A percentile compares a stretch with the other conserved stretches of the same genome.
Evolutionary conservation across 352 stramenopile genomes (phyloP).

Genomic region (Globisporangium radiosum): DNA sequence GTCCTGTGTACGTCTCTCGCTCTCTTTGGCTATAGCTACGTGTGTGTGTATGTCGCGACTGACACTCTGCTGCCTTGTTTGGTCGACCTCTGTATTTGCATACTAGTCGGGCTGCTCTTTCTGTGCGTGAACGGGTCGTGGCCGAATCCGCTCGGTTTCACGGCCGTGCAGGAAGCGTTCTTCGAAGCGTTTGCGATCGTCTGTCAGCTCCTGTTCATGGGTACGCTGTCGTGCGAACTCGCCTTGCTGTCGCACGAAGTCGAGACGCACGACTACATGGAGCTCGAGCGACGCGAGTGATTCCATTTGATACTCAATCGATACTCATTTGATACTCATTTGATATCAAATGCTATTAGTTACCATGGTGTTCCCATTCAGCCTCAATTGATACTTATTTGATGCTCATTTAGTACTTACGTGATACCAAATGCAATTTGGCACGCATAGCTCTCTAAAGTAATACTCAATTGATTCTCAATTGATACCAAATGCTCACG

Average conservation of each 20-base stretch:
- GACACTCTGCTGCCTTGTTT: background rate
- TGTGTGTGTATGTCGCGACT: no score
- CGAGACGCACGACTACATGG: conserved; percentile 53
- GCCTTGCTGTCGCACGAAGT: conserved; percentile 48
- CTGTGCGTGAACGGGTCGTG: conserved; percentile 77
- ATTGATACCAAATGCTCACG: background rate
- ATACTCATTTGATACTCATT: background rate
- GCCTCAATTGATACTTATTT: no score
- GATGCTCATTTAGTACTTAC: no score
- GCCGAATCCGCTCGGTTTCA: conserved; percentile 75
- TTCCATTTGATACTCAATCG: background rate
- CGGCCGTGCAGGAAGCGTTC: conserved; percentile 73
- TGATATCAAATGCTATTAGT: no score
- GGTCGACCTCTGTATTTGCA: background rate
- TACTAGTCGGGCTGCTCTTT: conserved; percentile 64
- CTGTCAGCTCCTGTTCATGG: conserved; percentile 86
- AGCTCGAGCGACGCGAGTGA: conserved; percentile 52
- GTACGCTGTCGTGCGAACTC: conserved; percentile 72
- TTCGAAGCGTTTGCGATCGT: conserved; percentile 81
- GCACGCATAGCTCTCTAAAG: no score
- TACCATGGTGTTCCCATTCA: no score
- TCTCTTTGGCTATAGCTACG: no score
- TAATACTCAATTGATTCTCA: no score
- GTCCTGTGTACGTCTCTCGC: conserved; percentile 44
- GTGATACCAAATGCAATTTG: no score